Conservation (phyloP, 2,329 filamentous ascomycete genomes). For the Alternaria postmessia region DNA sequence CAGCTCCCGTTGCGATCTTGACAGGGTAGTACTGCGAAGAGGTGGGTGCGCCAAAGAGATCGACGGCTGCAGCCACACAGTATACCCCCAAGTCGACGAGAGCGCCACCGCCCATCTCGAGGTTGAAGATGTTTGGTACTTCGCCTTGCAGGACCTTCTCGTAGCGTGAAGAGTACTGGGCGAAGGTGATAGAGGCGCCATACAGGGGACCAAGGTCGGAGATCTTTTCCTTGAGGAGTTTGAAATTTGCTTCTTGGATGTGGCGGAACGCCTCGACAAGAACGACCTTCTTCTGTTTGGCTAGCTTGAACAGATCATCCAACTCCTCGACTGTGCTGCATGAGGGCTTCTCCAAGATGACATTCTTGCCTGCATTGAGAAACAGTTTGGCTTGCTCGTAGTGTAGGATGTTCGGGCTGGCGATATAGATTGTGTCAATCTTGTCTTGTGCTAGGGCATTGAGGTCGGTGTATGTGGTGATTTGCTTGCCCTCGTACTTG, state of each 20-base stretch:
- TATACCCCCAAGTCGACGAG: constrained; percentile 61
- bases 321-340: constrained; percentile 55
- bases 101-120: constrained; percentile 57
- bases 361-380: constrained; percentile 56
- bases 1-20: constrained; percentile 56
- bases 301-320: constrained; percentile 53
- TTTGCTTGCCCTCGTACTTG: constrained; percentile 47
- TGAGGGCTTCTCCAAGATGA: constrained; percentile 61
- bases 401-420: constrained; percentile 59
- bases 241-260: constrained; percentile 60
- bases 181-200: constrained; percentile 56
- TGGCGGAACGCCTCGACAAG: constrained; percentile 60
- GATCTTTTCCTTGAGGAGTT: constrained; percentile 51
- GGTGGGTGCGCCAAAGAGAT: constrained; percentile 57
- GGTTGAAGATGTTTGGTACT: constrained; percentile 58
- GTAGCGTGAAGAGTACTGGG: constrained; percentile 57
- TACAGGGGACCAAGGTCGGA: constrained; percentile 53
- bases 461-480: constrained; percentile 53
- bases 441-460: constrained; percentile 50
- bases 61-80: constrained; percentile 57
- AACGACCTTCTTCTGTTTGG: constrained; percentile 52
- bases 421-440: constrained; percentile 58
- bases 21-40: constrained; percentile 54
- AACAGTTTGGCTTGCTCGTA: constrained; percentile 56
- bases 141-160: constrained; percentile 58